Base-by-base conservation (phyloP, 2,329 filamentous ascomycete genomes). In the Aspergillus ibericus region DNA sequence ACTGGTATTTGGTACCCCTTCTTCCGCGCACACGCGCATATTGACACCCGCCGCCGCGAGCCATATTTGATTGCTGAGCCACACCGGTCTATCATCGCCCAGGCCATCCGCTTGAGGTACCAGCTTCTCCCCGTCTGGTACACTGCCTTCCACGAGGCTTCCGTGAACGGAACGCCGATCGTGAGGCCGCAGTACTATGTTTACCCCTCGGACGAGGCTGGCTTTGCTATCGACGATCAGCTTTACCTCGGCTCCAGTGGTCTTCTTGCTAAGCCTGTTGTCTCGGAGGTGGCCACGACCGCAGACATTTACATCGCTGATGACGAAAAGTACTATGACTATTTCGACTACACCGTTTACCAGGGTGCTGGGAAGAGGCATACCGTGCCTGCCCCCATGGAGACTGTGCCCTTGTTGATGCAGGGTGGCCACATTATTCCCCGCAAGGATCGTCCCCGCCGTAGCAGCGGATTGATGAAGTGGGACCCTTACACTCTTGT, bases 1-100 rank as follows among this genome's bases (percentile, higher is more conserved):
- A 87, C 93, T 34, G 95, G 95, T 62, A 91, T 91, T 56, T 99
- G 96, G 82, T 98, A 98, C 75, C 95, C 95, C 7, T 99, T 98
- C 81, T 96, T 98, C 89, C 91, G 95, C 61, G 95, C 87, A 1
- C 95, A 99, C 73, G 95, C 95, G 6, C 95, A 99, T 75, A 98
- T 98, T 60, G 95, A 99, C 71, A 90, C 95, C 38, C 91, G 95
- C 47, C 89, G 95, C 25, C 89, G 95, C 53, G 95, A 99, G 78
- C 95, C 95, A 3, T 99, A 98, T 72, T 81, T 98, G 58, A 82
- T 88, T 10, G 89, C 90, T 10, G 90, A 95, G 61, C 92, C 93
- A 0, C 92, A 96, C 77, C 91, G 87, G 3, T 83, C 84, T 53
- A 96, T 97, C 73, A 91, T 96, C 69, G 91, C 92, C 0, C 86